Conservation (phyloP, 306 rosid species). For the Amphicarpaea edgeworthii region DNA sequence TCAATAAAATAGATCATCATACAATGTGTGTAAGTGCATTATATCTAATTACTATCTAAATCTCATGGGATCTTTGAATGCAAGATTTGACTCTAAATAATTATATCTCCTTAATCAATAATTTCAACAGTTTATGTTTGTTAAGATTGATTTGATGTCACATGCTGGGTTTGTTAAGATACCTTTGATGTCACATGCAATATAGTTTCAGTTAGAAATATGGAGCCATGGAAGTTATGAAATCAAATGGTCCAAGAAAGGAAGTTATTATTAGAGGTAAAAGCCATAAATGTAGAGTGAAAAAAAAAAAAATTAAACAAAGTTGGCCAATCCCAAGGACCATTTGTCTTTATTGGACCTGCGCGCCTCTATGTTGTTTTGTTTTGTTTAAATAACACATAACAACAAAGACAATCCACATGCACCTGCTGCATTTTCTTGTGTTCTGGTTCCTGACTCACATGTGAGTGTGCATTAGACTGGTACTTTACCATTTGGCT, state of each 20-base stretch:
- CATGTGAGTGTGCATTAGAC: constrained; percentile 56
- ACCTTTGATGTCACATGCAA: constrained; percentile 47
- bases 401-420: constrained; percentile 55
- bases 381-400: constrained; percentile 20
- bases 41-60: no score
- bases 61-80: no score
- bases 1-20: no score
- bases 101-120: background rate
- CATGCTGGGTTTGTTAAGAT: constrained; percentile 47
- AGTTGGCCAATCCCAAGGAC: constrained; percentile 49
- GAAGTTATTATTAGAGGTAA: constrained; percentile 32
- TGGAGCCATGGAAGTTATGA: constrained; percentile 30
- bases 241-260: constrained; percentile 36
- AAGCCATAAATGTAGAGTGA: background rate
- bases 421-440: constrained; percentile 55
- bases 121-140: constrained; percentile 45
- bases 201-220: constrained; percentile 31
- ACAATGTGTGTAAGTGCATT: no score
- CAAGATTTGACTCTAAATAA: background rate
- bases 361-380: constrained; percentile 18
- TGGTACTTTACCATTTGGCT: constrained; percentile 13
- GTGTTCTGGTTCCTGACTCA: constrained; percentile 53
- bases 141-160: constrained; percentile 53
- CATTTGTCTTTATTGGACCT: constrained; percentile 39
- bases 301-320: background rate